Base-by-base conservation (phyloP, 306 rosid species). In the Cucurbita moschata region DNA sequence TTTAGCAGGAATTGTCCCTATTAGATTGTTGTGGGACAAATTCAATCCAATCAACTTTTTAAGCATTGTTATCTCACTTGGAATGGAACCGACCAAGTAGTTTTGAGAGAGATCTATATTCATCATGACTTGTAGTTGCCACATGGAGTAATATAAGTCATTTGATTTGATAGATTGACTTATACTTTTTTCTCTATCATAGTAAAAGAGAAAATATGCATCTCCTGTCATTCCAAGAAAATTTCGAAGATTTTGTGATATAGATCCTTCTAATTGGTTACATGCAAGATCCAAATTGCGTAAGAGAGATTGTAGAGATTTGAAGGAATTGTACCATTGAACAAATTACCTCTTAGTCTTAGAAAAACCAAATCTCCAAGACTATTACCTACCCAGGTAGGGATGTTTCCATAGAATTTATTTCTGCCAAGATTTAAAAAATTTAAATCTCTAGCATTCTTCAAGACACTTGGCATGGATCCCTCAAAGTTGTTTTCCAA, bases 401-500 rank as follows among this genome's bases (percentile, higher is more conserved):
- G 76, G 6, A 77, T 49, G 0, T 38, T 0, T 11, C 19, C 65
- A 21, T 0, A 60, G 4, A 81, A 62, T 1, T n/a, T 6, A 14
- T 77, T 74, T 14, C 46, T 39, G 4, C 15, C 79, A 5, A 77
- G 35, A 62, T 81, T 77, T 12, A 81, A 0, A 4, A 18, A 3
- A 18, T 55, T 3, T 13, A 55, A 19, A 19, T 5, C 0, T 55
- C 4, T 18, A 5, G 1, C 1, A 3, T 54, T 0, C 55, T 21
- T 57, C 62, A 57, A 57, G 3, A 57, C 62, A 57, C 10, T 57
- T 57, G 62, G 62, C 62, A 57, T 42, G 9, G 70, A 81, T 9
- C 79, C 79, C 0, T 30, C 43, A 21, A 81, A 13, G 19, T 19
- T 19, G 21, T 81, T 81, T 4, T 71, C 61, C 7, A 77, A 30